Percentiles rank a stretch among this genome's conserved stretches.
Evolutionary conservation across 768 basidiomycete genomes (phyloP).

Genomic region (Suillus subluteus): DNA sequence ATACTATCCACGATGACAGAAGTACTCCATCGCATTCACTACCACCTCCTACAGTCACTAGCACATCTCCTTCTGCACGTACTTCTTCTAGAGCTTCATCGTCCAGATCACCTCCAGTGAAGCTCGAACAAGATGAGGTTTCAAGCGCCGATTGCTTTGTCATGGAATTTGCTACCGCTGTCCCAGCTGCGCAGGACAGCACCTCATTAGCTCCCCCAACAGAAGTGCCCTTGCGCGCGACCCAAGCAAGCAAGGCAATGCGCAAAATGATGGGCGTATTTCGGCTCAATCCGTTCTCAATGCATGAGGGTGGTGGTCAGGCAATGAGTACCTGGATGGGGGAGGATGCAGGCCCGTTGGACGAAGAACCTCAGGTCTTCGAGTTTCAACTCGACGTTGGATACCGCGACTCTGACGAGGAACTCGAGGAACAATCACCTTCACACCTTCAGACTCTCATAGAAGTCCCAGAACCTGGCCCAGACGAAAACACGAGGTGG

Average conservation of each 20-base stretch:
- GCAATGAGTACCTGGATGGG: slow-evolving; percentile 47
- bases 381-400: slow-evolving; percentile 63
- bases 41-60: slow-evolving; percentile 31
- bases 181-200: slow-evolving; percentile 37
- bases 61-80: slow-evolving; percentile 39
- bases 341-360: slow-evolving; percentile 60
- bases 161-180: slow-evolving; percentile 37
- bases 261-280: slow-evolving; percentile 78
- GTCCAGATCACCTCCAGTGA: slow-evolving; percentile 31
- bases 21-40: slow-evolving; percentile 38
- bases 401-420: slow-evolving; percentile 25
- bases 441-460: slow-evolving; percentile 16
- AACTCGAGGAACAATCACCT: slow-evolving; percentile 20
- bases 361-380: slow-evolving; percentile 61
- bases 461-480: slow-evolving; percentile 17
- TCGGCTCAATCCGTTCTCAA: slow-evolving; percentile 75
- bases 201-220: slow-evolving; percentile 54
- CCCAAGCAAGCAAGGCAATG: slow-evolving; percentile 72
- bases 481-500: slow-evolving; percentile 28
- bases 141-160: slow-evolving; percentile 34
- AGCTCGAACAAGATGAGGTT: slow-evolving; percentile 35
- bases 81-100: slow-evolving; percentile 38
- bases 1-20: slow-evolving; percentile 35
- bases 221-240: slow-evolving; percentile 76
- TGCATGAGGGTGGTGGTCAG: slow-evolving; percentile 54